Conservation (phyloP, 371 early-diverging fungal species). For the Mortierella sp. region DNA sequence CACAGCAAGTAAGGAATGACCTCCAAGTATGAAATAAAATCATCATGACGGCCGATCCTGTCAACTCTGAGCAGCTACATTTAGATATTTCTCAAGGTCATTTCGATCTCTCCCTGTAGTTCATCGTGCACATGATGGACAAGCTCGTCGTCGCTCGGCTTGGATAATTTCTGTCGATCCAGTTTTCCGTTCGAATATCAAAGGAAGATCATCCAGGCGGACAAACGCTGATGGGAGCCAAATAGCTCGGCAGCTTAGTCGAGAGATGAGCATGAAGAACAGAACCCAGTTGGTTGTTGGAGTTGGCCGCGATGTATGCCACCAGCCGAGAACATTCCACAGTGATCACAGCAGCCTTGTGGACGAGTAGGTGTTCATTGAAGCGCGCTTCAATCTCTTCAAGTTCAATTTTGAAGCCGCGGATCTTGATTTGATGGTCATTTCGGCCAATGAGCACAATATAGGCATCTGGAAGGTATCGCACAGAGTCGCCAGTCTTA, state of each 20-base stretch:
- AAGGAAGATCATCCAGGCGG: slow-evolving; percentile 12
- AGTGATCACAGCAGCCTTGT: slow-evolving; percentile 5
- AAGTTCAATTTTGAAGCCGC: slow-evolving; percentile 59
- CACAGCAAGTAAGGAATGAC: neutral
- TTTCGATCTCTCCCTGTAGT: slow-evolving; percentile 12
- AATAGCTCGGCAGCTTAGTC: neutral
- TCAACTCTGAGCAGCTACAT: slow-evolving; percentile 4
- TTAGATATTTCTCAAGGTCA: slow-evolving; percentile 2
- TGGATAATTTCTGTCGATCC: slow-evolving; percentile 12
- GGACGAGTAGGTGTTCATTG: slow-evolving; percentile 13
- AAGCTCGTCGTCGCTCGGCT: neutral
- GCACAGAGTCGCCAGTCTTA: slow-evolving; percentile 54
- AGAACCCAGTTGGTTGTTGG: neutral
- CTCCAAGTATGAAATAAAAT: neutral
- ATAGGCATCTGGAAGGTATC: slow-evolving; percentile 49
- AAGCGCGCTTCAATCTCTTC: slow-evolving; percentile 50
- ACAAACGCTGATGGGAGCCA: slow-evolving; percentile 2
- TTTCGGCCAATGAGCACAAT: slow-evolving; percentile 39
- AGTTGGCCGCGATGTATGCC: slow-evolving; percentile 7
- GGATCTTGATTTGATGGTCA: slow-evolving; percentile 58
- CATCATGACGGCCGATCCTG: slow-evolving; percentile 6
- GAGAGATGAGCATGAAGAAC: slow-evolving; percentile 1
- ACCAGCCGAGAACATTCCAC: slow-evolving; percentile 7
- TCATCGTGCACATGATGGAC: slow-evolving; percentile 1
- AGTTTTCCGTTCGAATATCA: slow-evolving; percentile 20